Percentiles rank a stretch among this genome's conserved stretches.
Conservation (phyloP, 192 early-diverging fungal species). For the Jimgerdemannia lactiflua region DNA sequence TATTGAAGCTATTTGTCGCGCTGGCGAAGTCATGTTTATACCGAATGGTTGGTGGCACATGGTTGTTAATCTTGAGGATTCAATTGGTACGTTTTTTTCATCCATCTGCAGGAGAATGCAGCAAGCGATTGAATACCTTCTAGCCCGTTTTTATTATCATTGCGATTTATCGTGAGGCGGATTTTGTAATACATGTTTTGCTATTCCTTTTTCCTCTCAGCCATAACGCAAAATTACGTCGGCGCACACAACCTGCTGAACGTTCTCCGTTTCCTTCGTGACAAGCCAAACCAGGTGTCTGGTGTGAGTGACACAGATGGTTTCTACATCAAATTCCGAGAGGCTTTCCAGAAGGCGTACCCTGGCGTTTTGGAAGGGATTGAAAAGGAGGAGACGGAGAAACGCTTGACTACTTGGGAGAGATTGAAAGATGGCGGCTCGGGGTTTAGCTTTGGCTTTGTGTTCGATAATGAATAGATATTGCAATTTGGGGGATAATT, state of each 20-base stretch:
- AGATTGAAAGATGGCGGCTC: neutral
- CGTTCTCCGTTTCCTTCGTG: constrained; percentile 44
- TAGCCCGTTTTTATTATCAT: neutral
- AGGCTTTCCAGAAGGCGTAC: neutral
- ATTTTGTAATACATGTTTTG: neutral
- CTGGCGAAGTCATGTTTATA: constrained; percentile 70
- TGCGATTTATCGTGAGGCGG: neutral
- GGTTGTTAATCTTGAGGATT: constrained; percentile 66
- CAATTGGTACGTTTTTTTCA: constrained; percentile 48
- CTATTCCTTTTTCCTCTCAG: neutral
- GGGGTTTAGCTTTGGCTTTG: neutral
- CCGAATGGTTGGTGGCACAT: constrained; percentile 76
- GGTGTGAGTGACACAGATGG: constrained; percentile 14
- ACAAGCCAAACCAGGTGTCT: constrained; percentile 50
- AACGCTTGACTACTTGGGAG: neutral
- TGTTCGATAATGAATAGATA: neutral
- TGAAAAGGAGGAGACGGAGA: neutral
- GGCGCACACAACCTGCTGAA: constrained; percentile 46
- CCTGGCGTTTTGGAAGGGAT: neutral
- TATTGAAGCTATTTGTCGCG: constrained; percentile 59
- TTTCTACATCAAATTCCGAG: neutral
- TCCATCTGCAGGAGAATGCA: neutral
- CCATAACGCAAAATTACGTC: constrained; percentile 70
- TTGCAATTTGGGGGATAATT: no score
- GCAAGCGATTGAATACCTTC: neutral